phyloP scores from a whole-genome alignment of 2,329 filamentous ascomycete species.

The Drechslerella coelobrocha region DNA sequence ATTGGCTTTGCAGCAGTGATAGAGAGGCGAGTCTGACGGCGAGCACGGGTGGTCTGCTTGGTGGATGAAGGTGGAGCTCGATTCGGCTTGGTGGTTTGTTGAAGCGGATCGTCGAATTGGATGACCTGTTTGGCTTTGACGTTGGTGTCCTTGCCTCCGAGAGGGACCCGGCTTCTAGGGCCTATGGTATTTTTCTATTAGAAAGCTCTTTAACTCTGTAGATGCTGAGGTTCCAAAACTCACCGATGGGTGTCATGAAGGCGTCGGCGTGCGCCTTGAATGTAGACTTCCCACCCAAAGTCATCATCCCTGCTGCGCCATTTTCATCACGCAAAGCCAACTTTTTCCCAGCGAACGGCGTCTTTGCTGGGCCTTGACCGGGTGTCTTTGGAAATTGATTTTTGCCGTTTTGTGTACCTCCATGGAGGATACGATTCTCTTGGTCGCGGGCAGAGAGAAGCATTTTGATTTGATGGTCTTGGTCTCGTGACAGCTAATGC shows the following conservation, averaged over 20 bases:
- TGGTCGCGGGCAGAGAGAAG: conserved; percentile 77
- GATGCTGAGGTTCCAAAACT: conserved; percentile 54
- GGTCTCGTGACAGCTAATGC: conserved; percentile 10
- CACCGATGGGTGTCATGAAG: conserved; percentile 83
- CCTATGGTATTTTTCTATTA: too few relatives aligned
- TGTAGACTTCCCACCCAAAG: conserved; percentile 61
- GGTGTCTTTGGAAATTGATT: conserved; percentile 76
- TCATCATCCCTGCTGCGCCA: conserved; percentile 67
- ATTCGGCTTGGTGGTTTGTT: conserved; percentile 69
- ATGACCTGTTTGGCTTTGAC: conserved; percentile 70
- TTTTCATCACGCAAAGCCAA: conserved; percentile 85
- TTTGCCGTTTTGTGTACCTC: conserved; percentile 54
- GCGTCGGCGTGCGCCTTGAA: conserved; percentile 66
- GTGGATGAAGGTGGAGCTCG: conserved; percentile 68
- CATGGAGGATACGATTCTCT: conserved; percentile 77
- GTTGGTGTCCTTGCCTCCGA: conserved; percentile 96
- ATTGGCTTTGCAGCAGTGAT: conserved; percentile 68
- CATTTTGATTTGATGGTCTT: conserved; percentile 63
- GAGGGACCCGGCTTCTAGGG: conserved; percentile 74
- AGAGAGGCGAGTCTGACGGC: conserved; percentile 61
- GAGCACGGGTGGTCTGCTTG: conserved; percentile 64
- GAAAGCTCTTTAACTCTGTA: conserved; percentile 32
- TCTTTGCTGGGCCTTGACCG: conserved; percentile 76
- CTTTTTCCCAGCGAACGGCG: conserved; percentile 69
- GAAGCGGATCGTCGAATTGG: conserved; percentile 63